Percentiles rank a stretch among this genome's conserved stretches.
These are phyloP conservation scores for Pichia sp. DNA, from an alignment of 1,139 yeast genomes.

Conservation along the genomic window DNA sequence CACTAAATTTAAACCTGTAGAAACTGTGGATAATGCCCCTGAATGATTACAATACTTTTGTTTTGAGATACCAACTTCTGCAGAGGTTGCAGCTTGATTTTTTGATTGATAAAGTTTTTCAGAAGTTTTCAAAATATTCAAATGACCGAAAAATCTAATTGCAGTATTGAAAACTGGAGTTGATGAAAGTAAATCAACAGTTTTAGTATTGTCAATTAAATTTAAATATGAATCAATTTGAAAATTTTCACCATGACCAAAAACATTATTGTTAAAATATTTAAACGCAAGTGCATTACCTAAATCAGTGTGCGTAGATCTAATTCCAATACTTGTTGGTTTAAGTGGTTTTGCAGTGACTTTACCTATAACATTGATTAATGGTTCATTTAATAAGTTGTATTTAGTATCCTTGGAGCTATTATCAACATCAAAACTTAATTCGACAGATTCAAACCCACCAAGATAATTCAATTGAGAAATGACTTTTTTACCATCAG, in stretches of 20 bases:
- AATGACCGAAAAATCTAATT: conserved; percentile 24
- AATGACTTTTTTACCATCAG: conserved; percentile 19
- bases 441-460: conserved; percentile 38
- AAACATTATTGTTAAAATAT: conserved; percentile 26
- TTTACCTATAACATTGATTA: conserved; percentile 22
- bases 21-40: conserved; percentile 11
- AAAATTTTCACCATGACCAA: conserved; percentile 29
- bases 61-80: conserved; percentile 39
- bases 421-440: conserved; percentile 26
- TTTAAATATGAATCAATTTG: conserved; percentile 17
- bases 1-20: conserved; percentile 38
- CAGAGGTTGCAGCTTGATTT: conserved; percentile 29
- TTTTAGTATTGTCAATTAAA: conserved; percentile 17
- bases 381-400: conserved; percentile 11
- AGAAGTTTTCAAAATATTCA: conserved; percentile 16
- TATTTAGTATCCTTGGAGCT: not conserved
- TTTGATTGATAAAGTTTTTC: conserved; percentile 24
- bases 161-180: conserved; percentile 28
- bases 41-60: conserved; percentile 13
- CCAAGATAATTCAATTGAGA: conserved; percentile 33
- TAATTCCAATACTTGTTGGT: conserved; percentile 18
- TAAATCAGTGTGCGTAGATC: conserved; percentile 21
- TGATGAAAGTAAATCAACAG: conserved; percentile 22
- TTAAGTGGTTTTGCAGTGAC: conserved; percentile 20
- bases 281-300: conserved; percentile 24